Evolutionary conservation across 2,329 filamentous ascomycete genomes (phyloP).

Genomic region (Aspergillus viridinutans): DNA sequence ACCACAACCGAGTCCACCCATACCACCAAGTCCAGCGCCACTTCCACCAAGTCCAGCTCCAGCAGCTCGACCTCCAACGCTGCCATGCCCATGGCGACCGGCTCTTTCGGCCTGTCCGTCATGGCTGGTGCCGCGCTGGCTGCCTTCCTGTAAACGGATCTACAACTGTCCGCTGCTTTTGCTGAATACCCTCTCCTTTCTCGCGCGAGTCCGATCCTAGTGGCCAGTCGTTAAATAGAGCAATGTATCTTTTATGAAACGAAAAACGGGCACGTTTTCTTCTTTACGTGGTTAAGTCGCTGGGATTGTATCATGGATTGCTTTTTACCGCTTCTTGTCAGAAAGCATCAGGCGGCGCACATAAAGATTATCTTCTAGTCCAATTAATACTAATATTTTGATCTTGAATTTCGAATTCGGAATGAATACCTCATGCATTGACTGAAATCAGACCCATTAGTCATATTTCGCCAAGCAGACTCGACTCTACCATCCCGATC

Average conservation of each 20-base stretch:
- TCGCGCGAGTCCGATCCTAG: not conserved
- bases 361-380: not conserved
- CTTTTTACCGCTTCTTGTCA: not conserved
- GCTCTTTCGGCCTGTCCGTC: constrained; percentile 33
- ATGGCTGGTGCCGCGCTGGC: constrained; percentile 42
- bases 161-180: not conserved
- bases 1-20: constrained; percentile 17
- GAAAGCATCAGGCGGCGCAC: not conserved
- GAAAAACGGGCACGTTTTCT: not conserved
- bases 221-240: not conserved
- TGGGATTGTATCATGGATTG: not conserved
- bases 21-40: constrained; percentile 15
- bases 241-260: not conserved
- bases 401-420: not conserved
- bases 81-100: constrained; percentile 34
- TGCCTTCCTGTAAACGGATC: constrained; percentile 37
- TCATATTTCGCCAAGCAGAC: too few species aligned
- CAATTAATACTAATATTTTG: not conserved
- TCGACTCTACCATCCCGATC: too few species aligned
- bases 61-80: constrained; percentile 24
- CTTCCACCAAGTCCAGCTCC: constrained; percentile 12
- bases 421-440: too few species aligned
- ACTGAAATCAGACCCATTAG: too few species aligned
- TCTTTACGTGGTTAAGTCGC: not conserved
- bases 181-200: not conserved